Evolutionary conservation across 2,329 filamentous ascomycete species (phyloP), one percentile per base, ranked within the genome.

Genomic region (Monosporascus ibericus): DNA sequence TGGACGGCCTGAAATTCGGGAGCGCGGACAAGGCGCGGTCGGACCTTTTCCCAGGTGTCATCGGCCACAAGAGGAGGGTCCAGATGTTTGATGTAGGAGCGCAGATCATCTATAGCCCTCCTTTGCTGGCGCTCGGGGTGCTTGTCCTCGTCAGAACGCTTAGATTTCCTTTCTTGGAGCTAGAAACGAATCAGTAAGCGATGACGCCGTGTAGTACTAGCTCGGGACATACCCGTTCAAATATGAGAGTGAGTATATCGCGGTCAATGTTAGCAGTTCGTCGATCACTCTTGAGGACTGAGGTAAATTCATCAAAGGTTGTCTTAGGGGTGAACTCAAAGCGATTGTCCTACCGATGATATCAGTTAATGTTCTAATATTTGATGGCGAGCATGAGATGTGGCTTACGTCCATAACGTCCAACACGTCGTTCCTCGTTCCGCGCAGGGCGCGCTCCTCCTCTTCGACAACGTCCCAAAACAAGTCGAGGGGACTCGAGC

Each of bases 391-490:
- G 37, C 20, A 25, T 50, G 6, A 25, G 38, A 47, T 20, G 24
- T 24, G 15, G 74, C 85, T 76, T 71, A 94, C 90, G 77, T 95
- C 89, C 61, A 96, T 79, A 60, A 94, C 90, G 72, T 96, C 91
- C 58, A 94, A 75, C 39, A 95, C 88, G 65, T 91, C 85, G 66
- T 94, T 95, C 55, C 90, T 81, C 48, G 87, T 86, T 48, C 83
- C 85, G 55, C 92, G 86, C 47, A 96, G 76, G n/a, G 86, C 85
- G 53, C 88, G 84, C 65, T 99, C 92, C 69, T 97, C 91, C 68
- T 96, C 91, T 68, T 97, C 94, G 25, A 97, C 80, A 47, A 92
- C 77, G 68, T 99, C 94, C 90, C 92, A 96, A 74, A 99, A 97
- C 6, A 99, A 77, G 64, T 97, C 91, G 58, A 96, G 79, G 15